Evolutionary conservation across 2,329 filamentous ascomycete species (phyloP).

Genomic region (Fusarium luffae): DNA sequence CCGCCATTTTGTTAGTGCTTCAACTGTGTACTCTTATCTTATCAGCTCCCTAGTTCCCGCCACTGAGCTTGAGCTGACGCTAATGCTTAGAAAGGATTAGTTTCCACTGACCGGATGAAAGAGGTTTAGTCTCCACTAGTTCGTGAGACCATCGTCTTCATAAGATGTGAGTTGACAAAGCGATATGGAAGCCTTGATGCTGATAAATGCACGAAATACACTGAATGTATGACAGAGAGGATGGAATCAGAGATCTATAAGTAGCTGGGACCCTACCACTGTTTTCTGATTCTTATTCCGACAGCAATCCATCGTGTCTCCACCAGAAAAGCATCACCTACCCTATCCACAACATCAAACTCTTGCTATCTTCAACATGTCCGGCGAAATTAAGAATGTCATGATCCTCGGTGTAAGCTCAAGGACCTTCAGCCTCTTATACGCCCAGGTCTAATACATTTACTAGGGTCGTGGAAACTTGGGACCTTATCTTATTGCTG

Average conservation of each 20-base stretch:
- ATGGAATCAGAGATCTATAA: no score
- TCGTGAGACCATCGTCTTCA: not conserved
- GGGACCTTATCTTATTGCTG: not conserved
- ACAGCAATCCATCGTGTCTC: no score
- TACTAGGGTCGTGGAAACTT: constrained; percentile 7
- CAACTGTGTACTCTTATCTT: not conserved
- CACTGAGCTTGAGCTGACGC: fast-evolving
- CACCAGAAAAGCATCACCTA: not conserved
- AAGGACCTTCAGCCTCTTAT: no score
- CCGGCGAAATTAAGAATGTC: not conserved
- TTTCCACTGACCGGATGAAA: not conserved
- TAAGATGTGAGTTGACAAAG: not conserved
- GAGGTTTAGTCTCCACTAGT: constrained; percentile 13
- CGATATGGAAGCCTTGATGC: not conserved
- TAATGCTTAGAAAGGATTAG: not conserved
- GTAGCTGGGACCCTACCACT: fast-evolving
- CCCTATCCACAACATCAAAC: not conserved
- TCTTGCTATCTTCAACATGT: not conserved
- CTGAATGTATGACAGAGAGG: fast-evolving
- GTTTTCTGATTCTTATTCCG: fast-evolving
- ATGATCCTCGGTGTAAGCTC: constrained; percentile 7
- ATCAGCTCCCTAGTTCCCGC: not conserved
- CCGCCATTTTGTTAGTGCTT: not conserved
- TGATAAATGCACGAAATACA: not conserved
- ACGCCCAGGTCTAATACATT: fast-evolving